These are phyloP conservation scores for Backusella circina DNA, from an alignment of 192 early-diverging fungal species.

Conservation along the genomic window DNA sequence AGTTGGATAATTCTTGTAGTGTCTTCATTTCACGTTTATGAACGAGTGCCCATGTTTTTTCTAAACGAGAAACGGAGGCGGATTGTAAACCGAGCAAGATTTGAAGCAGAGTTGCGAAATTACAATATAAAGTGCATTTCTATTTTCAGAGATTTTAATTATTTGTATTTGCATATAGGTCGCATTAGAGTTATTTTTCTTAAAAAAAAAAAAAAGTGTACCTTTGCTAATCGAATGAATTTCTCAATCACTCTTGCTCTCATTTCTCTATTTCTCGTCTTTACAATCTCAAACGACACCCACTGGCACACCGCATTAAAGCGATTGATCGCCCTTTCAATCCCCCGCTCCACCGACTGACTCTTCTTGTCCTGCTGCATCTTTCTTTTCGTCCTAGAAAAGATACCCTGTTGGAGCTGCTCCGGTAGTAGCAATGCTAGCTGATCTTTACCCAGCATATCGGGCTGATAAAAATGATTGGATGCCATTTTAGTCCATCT, in stretches of 20 bases:
- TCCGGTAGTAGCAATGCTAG: neutral
- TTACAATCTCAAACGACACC: constrained; percentile 56
- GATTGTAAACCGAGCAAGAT: constrained; percentile 56
- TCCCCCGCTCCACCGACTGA: constrained; percentile 4
- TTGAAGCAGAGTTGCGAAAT: constrained; percentile 59
- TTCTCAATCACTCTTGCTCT: constrained; percentile 57
- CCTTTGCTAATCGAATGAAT: constrained; percentile 59
- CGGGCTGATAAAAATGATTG: neutral
- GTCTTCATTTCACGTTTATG: constrained; percentile 34
- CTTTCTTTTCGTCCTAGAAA: neutral
- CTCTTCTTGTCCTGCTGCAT: neutral
- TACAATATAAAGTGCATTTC: constrained; percentile 56
- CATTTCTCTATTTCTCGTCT: constrained; percentile 33
- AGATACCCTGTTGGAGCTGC: neutral
- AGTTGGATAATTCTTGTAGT: constrained; percentile 47
- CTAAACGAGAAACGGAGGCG: constrained; percentile 48
- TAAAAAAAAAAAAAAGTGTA: no score
- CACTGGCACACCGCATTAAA: constrained; percentile 49
- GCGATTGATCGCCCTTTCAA: constrained; percentile 33
- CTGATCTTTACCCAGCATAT: neutral
- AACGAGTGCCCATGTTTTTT: constrained; percentile 52
- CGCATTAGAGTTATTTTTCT: no score
- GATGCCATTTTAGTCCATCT: constrained; percentile 49
- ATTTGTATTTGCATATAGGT: neutral
- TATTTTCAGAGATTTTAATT: neutral